A percentile compares a stretch with the other conserved stretches of the same genome.
phyloP scores from a whole-genome alignment of 202 grass and related monocot genomes.

The Elaeis oleifera region DNA sequence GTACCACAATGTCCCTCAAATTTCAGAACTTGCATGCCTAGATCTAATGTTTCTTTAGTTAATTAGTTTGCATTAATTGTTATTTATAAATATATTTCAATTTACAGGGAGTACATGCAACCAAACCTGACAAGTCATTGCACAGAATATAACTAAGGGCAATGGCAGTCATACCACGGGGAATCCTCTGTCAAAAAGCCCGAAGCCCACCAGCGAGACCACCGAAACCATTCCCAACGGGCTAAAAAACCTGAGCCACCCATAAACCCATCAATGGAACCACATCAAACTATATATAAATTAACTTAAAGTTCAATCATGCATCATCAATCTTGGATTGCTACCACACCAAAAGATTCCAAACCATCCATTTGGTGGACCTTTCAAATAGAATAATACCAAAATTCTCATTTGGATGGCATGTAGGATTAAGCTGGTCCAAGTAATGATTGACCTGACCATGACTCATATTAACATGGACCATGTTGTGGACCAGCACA shows the following conservation, averaged over 20 bases:
- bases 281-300: too few species aligned
- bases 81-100: too few species aligned
- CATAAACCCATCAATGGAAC: neutral
- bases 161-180: slow-evolving; percentile 69
- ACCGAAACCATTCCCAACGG: slow-evolving; percentile 92
- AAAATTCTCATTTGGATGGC: too few species aligned
- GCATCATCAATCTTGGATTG: neutral
- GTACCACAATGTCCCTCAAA: too few species aligned
- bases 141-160: neutral
- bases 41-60: too few species aligned
- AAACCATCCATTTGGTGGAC: neutral
- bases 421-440: too few species aligned
- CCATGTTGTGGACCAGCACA: too few species aligned
- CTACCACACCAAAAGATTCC: neutral
- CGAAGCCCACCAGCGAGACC: slow-evolving; percentile 82
- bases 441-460: slow-evolving; percentile 14
- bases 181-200: slow-evolving; percentile 96
- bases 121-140: too few species aligned
- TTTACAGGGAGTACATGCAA: too few species aligned
- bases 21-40: too few species aligned
- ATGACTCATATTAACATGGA: slow-evolving; percentile 3
- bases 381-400: neutral
- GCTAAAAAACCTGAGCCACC: slow-evolving; percentile 87
- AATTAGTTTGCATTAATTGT: too few species aligned
- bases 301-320: neutral